Percentiles rank a stretch among this genome's conserved stretches.
These are phyloP conservation scores for Lepraria neglecta DNA, from an alignment of 495 filamentous ascomycete genomes.

Conservation along the genomic window DNA sequence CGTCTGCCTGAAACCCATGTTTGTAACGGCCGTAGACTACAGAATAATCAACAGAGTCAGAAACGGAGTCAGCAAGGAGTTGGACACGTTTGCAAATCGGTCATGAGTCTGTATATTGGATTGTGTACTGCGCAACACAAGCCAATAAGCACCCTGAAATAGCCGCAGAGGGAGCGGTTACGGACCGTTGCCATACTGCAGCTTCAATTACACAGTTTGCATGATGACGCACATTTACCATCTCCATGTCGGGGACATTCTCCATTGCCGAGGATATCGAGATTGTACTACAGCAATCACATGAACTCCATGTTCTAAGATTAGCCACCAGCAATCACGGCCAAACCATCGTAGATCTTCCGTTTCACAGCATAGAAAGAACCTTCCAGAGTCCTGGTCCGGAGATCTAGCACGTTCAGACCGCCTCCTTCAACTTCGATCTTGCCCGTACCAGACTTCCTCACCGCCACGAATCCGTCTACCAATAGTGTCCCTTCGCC, in stretches of 20 bases:
- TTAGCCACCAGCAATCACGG: conserved; percentile 66
- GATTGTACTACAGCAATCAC: neutral
- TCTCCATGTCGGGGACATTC: too few relatives aligned
- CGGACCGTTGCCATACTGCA: too few relatives aligned
- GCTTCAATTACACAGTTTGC: too few relatives aligned
- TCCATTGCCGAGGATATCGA: too few relatives aligned
- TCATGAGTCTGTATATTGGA: too few relatives aligned
- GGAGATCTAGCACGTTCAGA: conserved; percentile 40
- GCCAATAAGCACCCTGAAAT: neutral
- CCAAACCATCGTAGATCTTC: conserved; percentile 78
- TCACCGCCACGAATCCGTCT: conserved; percentile 77
- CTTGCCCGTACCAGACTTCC: conserved; percentile 76
- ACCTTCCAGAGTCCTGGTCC: conserved; percentile 38
- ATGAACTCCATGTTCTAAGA: neutral
- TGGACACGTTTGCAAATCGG: too few relatives aligned
- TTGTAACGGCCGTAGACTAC: too few relatives aligned
- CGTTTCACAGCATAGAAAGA: conserved; percentile 70
- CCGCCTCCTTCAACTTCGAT: conserved; percentile 85
- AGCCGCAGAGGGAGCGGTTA: neutral
- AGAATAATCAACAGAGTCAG: too few relatives aligned
- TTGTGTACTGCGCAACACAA: too few relatives aligned
- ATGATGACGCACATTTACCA: too few relatives aligned
- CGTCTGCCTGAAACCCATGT: too few relatives aligned
- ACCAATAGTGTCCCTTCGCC: conserved; percentile 90
- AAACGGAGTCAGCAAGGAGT: too few relatives aligned